Conservation (phyloP, 306 rosid genomes). For the Styphnolobium japonicum region DNA sequence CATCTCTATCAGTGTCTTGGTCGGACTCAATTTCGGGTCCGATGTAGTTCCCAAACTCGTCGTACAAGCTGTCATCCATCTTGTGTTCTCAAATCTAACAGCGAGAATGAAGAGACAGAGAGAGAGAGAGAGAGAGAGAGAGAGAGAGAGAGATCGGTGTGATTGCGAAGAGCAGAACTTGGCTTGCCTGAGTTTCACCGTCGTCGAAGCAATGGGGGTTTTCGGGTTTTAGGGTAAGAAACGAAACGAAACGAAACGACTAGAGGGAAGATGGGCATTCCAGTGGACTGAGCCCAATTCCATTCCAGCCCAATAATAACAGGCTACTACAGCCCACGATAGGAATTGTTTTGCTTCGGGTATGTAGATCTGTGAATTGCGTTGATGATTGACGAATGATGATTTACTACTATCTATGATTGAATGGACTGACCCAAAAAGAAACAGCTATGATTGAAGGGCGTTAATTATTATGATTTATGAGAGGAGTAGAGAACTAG, state of each 20-base stretch:
- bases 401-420: too few relatives aligned
- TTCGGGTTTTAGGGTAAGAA: constrained; percentile 40
- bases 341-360: too few relatives aligned
- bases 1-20: constrained; percentile 75
- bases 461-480: too few relatives aligned
- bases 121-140: background rate
- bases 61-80: constrained; percentile 95
- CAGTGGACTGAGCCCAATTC: background rate
- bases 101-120: background rate
- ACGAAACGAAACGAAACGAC: background rate
- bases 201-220: background rate
- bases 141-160: background rate
- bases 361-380: too few relatives aligned
- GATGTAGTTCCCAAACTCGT: constrained; percentile 95
- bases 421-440: too few relatives aligned
- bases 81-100: background rate
- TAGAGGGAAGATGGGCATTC: background rate
- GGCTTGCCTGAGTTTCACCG: background rate
- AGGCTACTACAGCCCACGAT: background rate
- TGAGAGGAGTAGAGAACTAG: too few relatives aligned
- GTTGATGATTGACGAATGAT: too few relatives aligned
- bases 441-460: too few relatives aligned
- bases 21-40: constrained; percentile 98
- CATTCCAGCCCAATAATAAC: background rate
- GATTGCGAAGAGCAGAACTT: background rate